phyloP scores from a whole-genome alignment of 2,329 filamentous ascomycete genomes.

The Herpomyces periplanetae region DNA sequence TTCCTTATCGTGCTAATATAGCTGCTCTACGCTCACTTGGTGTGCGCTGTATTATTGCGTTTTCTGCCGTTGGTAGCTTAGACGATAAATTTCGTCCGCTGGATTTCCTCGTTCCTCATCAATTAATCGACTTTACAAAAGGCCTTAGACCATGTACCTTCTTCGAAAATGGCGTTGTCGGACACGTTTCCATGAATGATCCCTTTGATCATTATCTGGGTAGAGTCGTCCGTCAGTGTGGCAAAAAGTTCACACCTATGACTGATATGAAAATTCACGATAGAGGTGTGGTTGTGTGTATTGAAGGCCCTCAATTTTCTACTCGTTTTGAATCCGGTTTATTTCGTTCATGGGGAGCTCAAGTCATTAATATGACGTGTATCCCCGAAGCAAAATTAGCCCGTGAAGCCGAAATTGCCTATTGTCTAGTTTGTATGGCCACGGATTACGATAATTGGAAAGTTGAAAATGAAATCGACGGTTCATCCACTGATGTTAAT shows the following conservation, averaged over 20 bases:
- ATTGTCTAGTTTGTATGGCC: constrained; percentile 97
- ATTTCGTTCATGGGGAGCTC: constrained; percentile 73
- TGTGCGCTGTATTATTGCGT: constrained; percentile 63
- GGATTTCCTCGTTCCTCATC: constrained; percentile 84
- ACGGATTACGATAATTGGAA: constrained; percentile 99
- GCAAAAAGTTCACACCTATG: constrained; percentile 11
- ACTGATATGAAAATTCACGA: constrained; percentile 36
- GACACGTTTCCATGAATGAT: constrained; percentile 77
- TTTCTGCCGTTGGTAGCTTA: constrained; percentile 69
- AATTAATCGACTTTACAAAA: constrained; percentile 90
- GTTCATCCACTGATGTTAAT: too few species aligned
- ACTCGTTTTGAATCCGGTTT: constrained; percentile 81
- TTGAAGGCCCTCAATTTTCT: constrained; percentile 96
- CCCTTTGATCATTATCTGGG: constrained; percentile 53
- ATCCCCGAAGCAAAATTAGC: constrained; percentile 86
- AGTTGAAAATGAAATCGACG: constrained; percentile 25
- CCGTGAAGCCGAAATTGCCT: constrained; percentile 72
- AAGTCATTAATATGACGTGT: constrained; percentile 90
- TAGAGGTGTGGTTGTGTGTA: constrained; percentile 52
- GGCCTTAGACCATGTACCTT: constrained; percentile 77
- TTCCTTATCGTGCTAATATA: constrained; percentile 80
- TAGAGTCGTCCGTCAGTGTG: constrained; percentile 35
- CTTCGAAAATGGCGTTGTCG: constrained; percentile 65
- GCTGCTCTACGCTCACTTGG: constrained; percentile 74
- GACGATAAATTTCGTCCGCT: constrained; percentile 72